These are phyloP conservation scores for Pichia cabralensis DNA, from an alignment of 805 yeast species.

Conservation along the genomic window DNA sequence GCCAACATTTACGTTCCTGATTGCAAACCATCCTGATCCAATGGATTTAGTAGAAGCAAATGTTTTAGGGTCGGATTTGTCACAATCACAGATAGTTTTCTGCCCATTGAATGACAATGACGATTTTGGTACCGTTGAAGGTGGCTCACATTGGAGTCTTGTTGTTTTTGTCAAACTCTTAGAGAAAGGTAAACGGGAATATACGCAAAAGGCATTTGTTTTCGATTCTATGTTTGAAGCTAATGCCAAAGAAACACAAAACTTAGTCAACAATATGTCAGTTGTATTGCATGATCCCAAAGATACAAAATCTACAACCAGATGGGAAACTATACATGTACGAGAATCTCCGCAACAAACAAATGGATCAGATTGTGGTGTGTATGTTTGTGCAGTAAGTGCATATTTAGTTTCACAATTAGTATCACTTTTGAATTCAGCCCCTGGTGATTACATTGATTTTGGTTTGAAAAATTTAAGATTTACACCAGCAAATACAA, in stretches of 20 bases:
- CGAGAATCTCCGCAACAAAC: conserved; percentile 44
- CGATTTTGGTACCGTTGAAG: conserved; percentile 46
- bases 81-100: conserved; percentile 41
- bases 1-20: conserved; percentile 57
- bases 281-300: conserved; percentile 15
- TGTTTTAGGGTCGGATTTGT: conserved; percentile 34
- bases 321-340: conserved; percentile 5
- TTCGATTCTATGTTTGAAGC: conserved; percentile 50
- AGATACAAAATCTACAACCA: conserved; percentile 5
- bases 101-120: conserved; percentile 61
- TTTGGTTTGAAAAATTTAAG: conserved; percentile 27
- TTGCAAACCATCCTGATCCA: conserved; percentile 42
- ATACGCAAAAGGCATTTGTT: conserved; percentile 38
- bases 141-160: conserved; percentile 63
- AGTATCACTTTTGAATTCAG: conserved; percentile 19
- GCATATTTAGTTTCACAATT: conserved; percentile 27
- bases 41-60: conserved; percentile 24
- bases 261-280: conserved; percentile 25
- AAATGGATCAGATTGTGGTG: conserved; percentile 62
- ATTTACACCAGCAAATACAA: conserved; percentile 39
- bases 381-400: conserved; percentile 31
- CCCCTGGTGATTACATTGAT: not conserved
- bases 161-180: conserved; percentile 30
- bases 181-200: conserved; percentile 19
- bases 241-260: conserved; percentile 29